Base-by-base conservation (phyloP, 495 filamentous ascomycete species). In the Penicillium herquei region DNA sequence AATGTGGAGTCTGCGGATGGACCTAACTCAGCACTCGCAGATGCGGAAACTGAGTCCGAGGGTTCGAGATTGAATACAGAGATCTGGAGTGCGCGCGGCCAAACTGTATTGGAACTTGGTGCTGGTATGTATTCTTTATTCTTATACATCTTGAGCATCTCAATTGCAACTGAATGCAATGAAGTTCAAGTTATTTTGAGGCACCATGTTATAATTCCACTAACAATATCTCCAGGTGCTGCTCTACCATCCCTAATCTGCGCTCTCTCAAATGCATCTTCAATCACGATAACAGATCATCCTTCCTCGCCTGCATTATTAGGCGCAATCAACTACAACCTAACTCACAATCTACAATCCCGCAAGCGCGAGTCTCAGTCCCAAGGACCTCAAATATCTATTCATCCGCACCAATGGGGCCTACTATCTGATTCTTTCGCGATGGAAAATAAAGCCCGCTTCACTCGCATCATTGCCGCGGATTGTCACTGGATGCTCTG, bases 401-500 rank as follows among this genome's bases (percentile, higher is more conserved):
- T 91, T 39, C 67, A 80, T 34, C 86, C 87, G 10, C 91, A 96
- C 56, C 73, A 75, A 59, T 96, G 91, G 92, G 92, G 92, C 3
- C 71, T 78, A 7, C 63, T 89, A 3, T 26, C 52, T 7, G 81
- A 85, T 47, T 39, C 68, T 0, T 83, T 90, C 59, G 82, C 87
- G 1, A 46, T 54, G 2, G 59, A 55, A 7, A 63, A 85, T 57
- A 72, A 71, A 7, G 77, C 75, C 8, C 54, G 54, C 3, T 95
- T 85, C 64, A 84, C 84, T 8, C 81, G 86, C 48, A 84, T 96
- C 21, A 75, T 95, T 33, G 87, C 86, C 2, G 88, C 89, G 40
- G 92, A 96, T 64, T 95, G 90, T 67, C 76, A 90, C 55, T 97
- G 91, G 92, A 91, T 96, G 87, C 79, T 75, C 11, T 80, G 73